Evolutionary conservation across 164 flowering plant species (phyloP).

Genomic region (Macadamia integrifolia): DNA sequence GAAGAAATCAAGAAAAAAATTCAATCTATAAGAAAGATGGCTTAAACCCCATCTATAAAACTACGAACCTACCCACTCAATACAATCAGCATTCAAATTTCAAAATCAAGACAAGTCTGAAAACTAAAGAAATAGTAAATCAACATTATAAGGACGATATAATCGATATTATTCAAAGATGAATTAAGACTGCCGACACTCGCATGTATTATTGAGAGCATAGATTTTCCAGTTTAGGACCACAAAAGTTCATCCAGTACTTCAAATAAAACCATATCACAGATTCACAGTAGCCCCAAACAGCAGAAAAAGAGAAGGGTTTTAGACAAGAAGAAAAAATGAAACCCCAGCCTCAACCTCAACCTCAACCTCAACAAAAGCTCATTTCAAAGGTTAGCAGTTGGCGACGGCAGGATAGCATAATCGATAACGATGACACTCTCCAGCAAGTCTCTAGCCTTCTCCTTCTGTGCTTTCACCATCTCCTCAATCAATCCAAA

Average conservation of each 20-base stretch:
- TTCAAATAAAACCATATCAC: not conserved
- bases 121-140: no score
- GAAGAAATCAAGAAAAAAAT: no score
- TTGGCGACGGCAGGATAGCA: slow-evolving; percentile 28
- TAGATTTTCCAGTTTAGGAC: no score
- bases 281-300: not conserved
- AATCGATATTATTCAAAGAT: no score
- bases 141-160: no score
- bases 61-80: no score
- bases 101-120: no score
- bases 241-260: not conserved
- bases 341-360: not conserved
- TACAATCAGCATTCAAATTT: no score
- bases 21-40: no score
- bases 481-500: slow-evolving; percentile 24
- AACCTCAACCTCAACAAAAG: not conserved
- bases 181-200: no score
- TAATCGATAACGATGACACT: slow-evolving; percentile 48
- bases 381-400: slow-evolving; percentile 31
- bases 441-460: slow-evolving; percentile 44
- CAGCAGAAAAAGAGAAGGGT: not conserved
- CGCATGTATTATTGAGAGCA: no score
- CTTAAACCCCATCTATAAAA: no score
- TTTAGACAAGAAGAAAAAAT: not conserved
- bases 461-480: slow-evolving; percentile 37